Conservation (phyloP, 805 yeast genomes). For the Myxozyma sirexii region DNA sequence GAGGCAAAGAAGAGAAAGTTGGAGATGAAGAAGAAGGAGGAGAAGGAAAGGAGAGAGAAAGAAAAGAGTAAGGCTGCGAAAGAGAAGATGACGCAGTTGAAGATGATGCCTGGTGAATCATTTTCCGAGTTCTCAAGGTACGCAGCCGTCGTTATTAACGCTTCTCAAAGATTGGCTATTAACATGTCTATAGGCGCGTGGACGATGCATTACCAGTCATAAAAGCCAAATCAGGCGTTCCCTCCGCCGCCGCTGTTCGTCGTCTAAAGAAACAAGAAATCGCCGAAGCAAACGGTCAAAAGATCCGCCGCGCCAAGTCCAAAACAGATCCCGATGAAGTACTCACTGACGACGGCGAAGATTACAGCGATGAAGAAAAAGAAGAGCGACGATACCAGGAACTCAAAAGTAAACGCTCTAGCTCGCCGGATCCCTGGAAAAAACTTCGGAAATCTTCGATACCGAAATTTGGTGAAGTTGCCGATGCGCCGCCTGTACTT, state of each 20-base stretch:
- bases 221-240: constrained; percentile 42
- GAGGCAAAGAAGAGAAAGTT: constrained; percentile 6
- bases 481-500: constrained; percentile 48
- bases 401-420: constrained; percentile 26
- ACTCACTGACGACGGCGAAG: constrained; percentile 36
- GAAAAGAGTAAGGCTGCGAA: constrained; percentile 3
- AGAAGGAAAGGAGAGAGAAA: constrained; percentile 14
- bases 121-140: constrained; percentile 43
- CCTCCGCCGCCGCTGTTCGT: constrained; percentile 38
- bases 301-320: constrained; percentile 28
- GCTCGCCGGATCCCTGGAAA: constrained; percentile 51
- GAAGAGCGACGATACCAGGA: constrained; percentile 36
- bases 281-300: constrained; percentile 30
- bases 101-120: constrained; percentile 44
- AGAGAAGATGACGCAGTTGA: constrained; percentile 25
- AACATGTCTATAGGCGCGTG: constrained; percentile 46
- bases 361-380: constrained; percentile 28
- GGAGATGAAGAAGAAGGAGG: constrained; percentile 8
- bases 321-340: constrained; percentile 36
- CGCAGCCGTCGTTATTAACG: too few species aligned
- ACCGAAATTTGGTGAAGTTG: constrained; percentile 49
- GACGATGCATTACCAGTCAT: constrained; percentile 47
- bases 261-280: constrained; percentile 34
- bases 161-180: too few species aligned
- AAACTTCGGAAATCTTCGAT: constrained; percentile 36